phyloP scores from a whole-genome alignment of 2,329 filamentous ascomycete species.

The Arthrobotrys musiformis region DNA sequence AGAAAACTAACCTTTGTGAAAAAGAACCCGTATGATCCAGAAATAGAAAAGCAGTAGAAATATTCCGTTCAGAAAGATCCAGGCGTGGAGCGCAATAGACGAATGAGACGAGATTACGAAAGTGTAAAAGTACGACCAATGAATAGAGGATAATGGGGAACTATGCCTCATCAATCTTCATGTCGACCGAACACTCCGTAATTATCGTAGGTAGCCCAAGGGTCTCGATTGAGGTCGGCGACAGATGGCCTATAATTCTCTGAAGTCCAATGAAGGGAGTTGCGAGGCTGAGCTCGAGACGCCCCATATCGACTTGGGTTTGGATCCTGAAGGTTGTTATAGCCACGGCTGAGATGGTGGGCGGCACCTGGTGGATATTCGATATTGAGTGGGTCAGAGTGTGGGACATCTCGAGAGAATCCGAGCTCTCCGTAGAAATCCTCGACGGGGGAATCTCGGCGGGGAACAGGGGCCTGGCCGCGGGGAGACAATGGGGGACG shows the following conservation, averaged over 20 bases:
- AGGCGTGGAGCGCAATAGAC: background rate
- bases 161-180: background rate
- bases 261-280: too few relatives aligned
- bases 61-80: background rate
- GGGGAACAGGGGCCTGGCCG: background rate
- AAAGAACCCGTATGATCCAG: background rate
- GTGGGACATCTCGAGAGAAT: background rate
- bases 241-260: background rate
- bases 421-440: background rate
- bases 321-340: background rate
- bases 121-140: background rate
- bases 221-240: background rate
- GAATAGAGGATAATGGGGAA: background rate
- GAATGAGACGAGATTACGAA: background rate
- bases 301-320: background rate
- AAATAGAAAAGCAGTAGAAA: too few relatives aligned
- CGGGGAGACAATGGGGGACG: background rate
- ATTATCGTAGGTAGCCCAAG: background rate
- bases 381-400: background rate
- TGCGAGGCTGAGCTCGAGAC: background rate
- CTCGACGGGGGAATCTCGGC: background rate
- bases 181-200: too few relatives aligned
- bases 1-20: background rate
- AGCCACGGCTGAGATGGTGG: background rate
- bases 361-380: background rate